These are phyloP conservation scores for Allium cepa DNA, from an alignment of 106 monocot genomes.

Conservation along the genomic window DNA sequence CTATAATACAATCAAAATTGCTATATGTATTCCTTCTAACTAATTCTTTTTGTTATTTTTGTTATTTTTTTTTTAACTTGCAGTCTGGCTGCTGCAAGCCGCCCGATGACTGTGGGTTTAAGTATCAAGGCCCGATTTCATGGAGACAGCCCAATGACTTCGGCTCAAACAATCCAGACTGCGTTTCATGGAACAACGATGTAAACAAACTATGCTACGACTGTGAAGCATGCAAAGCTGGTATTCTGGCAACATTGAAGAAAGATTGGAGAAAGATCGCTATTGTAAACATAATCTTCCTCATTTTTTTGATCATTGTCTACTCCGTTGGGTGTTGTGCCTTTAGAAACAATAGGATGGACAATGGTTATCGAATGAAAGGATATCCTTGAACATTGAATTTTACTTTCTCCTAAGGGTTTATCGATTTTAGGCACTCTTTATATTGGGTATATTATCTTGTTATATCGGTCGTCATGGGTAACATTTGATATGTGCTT, in stretches of 20 bases:
- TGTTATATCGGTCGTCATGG: no score
- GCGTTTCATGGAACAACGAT: conserved; percentile 22
- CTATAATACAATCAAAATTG: no score
- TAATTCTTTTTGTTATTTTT: no score
- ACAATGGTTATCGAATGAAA: conserved; percentile 27
- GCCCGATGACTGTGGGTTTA: conserved; percentile 25
- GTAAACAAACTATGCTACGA: conserved; percentile 19
- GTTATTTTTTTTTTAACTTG: not conserved
- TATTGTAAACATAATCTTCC: conserved; percentile 23
- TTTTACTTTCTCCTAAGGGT: no score
- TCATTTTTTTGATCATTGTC: conserved; percentile 25
- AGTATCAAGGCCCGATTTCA: conserved; percentile 11
- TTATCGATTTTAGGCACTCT: no score
- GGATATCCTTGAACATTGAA: not conserved
- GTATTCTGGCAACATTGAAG: conserved; percentile 34
- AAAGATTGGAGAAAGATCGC: conserved; percentile 41
- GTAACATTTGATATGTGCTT: no score
- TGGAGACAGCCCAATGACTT: conserved; percentile 12
- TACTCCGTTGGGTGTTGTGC: conserved; percentile 46
- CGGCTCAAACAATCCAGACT: conserved; percentile 20
- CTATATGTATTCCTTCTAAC: no score
- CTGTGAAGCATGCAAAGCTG: conserved; percentile 36
- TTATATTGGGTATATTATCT: no score
- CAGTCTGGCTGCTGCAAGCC: conserved; percentile 49
- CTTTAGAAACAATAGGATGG: conserved; percentile 32